Base-by-base conservation (phyloP, 345 rosid genomes). In the Passiflora organensis region DNA sequence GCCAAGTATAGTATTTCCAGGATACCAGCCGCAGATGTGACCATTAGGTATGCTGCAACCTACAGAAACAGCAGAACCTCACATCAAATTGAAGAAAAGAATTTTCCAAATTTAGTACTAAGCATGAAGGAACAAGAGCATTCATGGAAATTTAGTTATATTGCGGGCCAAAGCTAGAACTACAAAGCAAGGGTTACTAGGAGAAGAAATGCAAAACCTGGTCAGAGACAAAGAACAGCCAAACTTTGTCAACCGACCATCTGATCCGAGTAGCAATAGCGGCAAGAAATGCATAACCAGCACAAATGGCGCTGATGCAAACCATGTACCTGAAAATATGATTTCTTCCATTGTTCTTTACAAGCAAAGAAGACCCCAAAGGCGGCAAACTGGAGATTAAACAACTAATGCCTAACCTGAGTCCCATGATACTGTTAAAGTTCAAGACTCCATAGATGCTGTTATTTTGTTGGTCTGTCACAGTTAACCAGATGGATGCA, bases 211-310 rank as follows among this genome's bases (percentile, higher is more conserved):
- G 39, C 19, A 21, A 34, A 65, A 91, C 99, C 95, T 93, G 95
- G 66, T 93, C 99, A 52, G 91, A 76, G 71, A 84, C 50, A 62
- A 89, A 93, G 79, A 86, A 76, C 25, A 89, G 55, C 96, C 99
- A 89, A 32, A 85, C 82, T 79, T 73, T 82, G 58, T 80, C 28
- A 43, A 63, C 83, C 14, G 84, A 63, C 72, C 67, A 68, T 45
- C 50, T 72, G 76, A 88, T 49, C 85, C 95, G 82, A 28, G 78
- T 66, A 58, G 74, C 79, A 10, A 76, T 13, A 42, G 69, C 71
- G 28, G 95, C 82, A 55, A 76, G 36, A 58, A 82, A 43, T 69
- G 96, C 96, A 84, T 88, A 91, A 25, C 60, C 70, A 41, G 72
- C 89, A 76, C 73, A 71, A 28, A 82, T 60, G 60, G 78, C 84